Evolutionary conservation across 805 yeast species (phyloP), one percentile per base, ranked within the genome.

Genomic region (Nakazawaea wickerhamii): DNA sequence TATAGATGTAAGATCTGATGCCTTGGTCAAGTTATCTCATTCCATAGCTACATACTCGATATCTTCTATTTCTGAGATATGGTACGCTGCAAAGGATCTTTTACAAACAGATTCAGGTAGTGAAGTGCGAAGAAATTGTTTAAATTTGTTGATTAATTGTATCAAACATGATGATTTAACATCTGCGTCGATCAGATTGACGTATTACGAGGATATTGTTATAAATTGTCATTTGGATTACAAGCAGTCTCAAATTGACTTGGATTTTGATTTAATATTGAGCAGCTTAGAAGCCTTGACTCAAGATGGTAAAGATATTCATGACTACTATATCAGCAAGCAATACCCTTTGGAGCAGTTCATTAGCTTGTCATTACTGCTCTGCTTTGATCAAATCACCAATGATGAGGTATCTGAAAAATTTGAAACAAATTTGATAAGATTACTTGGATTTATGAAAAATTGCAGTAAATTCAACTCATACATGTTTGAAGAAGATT

Each of bases 1-100:
- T 2, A 36, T 43, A 0, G 20, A 31, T 8, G 61, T 55, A 15
- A 62, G 80, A 47, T 64, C 73, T 1, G 64, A 70, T 1, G 79
- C 84, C 0, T 79, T 84, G 0, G 65, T 64, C 2, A 59, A 69
- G 17, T 59, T 87, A 32, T 61, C 73, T 5, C 68, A 68, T 2
- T 65, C 77, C 3, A 58, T 86, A 2, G 70, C 70, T 18, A 73
- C 69, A 37, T 70, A 69, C 38, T 65, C 80, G 3, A 70, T 79
- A 2, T 68, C 81, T 0, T 73, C 83, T 2, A 68, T 85, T 4
- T 79, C 86, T 0, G 89, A 84, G 48, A 68, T 86, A 1, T 87
- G 96, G 96, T 77, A 81, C 56, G 61, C 79, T 40, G 81, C 83
- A 0, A 64, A 74, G 46, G 75, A 71, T 39, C 59, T 81, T 56